phyloP scores from a whole-genome alignment of 2,329 filamentous ascomycete species.

The Aspergillus sojae region DNA sequence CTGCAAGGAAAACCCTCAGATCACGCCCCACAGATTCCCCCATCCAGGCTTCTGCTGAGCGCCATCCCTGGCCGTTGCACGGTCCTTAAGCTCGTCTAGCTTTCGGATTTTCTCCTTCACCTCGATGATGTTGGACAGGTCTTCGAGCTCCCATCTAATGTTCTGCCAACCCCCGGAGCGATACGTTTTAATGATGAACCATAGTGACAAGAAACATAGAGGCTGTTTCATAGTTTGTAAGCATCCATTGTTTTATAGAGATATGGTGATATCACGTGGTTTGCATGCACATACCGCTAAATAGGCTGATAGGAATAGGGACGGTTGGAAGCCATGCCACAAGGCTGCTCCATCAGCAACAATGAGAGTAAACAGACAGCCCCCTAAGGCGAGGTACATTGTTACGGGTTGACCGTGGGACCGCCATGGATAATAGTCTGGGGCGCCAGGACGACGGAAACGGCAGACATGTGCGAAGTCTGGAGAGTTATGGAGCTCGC shows the following conservation, averaged over 20 bases:
- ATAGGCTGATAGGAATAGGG: conserved; percentile 44
- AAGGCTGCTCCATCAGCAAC: conserved; percentile 39
- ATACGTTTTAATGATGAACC: conserved; percentile 29
- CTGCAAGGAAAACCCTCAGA: too few species aligned
- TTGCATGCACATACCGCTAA: conserved; percentile 36
- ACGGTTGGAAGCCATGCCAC: conserved; percentile 39
- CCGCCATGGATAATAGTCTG: conserved; percentile 43
- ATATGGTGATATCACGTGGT: neutral
- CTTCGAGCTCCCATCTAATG: conserved; percentile 34
- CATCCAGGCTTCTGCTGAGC: conserved; percentile 9
- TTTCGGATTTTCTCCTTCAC: conserved; percentile 33
- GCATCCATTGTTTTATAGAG: neutral
- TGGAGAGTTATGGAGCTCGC: conserved; percentile 10
- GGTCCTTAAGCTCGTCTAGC: conserved; percentile 33
- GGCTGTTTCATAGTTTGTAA: conserved; percentile 22
- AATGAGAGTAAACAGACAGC: conserved; percentile 40
- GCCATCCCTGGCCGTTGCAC: conserved; percentile 15
- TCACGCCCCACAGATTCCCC: conserved; percentile 22
- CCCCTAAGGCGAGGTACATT: conserved; percentile 38
- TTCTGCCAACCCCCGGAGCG: conserved; percentile 17
- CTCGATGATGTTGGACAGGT: conserved; percentile 31
- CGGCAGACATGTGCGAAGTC: conserved; percentile 16
- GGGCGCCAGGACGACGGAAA: conserved; percentile 7
- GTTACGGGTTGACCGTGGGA: conserved; percentile 43
- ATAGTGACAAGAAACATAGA: conserved; percentile 33